Evolutionary conservation across 2,329 filamentous ascomycete genomes (phyloP).

Genomic region (Epichloe sylvatica): DNA sequence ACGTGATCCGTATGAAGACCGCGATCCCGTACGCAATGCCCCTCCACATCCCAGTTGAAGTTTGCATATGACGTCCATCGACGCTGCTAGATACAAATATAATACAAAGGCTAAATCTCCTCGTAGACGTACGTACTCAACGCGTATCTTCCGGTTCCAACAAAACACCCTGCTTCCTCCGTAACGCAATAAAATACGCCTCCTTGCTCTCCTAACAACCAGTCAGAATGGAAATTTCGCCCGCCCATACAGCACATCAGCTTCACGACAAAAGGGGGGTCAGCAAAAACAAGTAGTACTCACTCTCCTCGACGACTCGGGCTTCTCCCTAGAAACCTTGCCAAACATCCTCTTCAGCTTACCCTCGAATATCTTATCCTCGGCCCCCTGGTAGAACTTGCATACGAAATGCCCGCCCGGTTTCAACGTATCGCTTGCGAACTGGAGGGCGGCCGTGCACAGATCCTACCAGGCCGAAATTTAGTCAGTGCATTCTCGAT

Average conservation of each 20-base stretch:
- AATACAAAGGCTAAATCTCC: too few species aligned
- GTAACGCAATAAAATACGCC: slow-evolving; percentile 69
- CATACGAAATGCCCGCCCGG: slow-evolving; percentile 82
- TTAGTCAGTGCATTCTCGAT: too few species aligned
- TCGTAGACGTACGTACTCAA: not conserved
- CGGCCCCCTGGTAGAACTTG: slow-evolving; percentile 89
- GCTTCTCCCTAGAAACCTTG: slow-evolving; percentile 82
- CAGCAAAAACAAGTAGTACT: slow-evolving; percentile 17
- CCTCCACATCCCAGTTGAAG: too few species aligned
- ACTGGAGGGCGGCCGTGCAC: slow-evolving; percentile 70
- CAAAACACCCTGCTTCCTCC: slow-evolving; percentile 40
- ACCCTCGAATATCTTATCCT: slow-evolving; percentile 68
- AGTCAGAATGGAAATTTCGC: not conserved
- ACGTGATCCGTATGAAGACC: too few species aligned
- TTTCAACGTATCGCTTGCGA: slow-evolving; percentile 72
- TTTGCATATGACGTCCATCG: too few species aligned
- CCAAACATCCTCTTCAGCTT: slow-evolving; percentile 63
- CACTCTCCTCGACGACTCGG: slow-evolving; percentile 77
- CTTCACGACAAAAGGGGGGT: not conserved
- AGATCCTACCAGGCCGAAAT: slow-evolving; percentile 52
- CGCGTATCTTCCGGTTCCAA: slow-evolving; percentile 7
- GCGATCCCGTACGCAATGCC: too few species aligned
- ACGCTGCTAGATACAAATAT: too few species aligned
- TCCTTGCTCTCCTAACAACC: slow-evolving; percentile 43
- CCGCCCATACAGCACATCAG: not conserved